These are phyloP conservation scores for Aureobasidium sp. DNA, from an alignment of 2,329 filamentous ascomycete species.

Conservation along the genomic window DNA sequence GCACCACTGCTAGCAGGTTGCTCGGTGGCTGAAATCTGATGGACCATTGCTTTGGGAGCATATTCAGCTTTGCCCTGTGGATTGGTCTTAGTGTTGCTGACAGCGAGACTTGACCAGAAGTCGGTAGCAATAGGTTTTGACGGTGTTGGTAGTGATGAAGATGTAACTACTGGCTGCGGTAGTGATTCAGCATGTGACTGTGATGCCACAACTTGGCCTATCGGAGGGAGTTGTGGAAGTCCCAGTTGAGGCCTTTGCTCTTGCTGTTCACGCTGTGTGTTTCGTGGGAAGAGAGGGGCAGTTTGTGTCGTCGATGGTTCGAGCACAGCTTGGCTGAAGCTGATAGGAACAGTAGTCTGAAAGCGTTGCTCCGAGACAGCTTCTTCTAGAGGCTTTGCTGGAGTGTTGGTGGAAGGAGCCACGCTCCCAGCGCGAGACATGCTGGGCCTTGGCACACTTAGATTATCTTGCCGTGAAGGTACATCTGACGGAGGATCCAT, in stretches of 20 bases:
- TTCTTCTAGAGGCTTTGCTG: not conserved
- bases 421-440: conserved; percentile 11
- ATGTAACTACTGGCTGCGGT: not conserved
- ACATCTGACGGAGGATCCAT: not conserved
- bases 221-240: not conserved
- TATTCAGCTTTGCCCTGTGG: conserved; percentile 10
- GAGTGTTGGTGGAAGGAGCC: not conserved
- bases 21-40: not conserved
- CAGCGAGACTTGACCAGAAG: conserved; percentile 16
- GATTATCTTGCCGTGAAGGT: not conserved
- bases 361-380: not conserved
- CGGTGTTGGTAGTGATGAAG: not conserved
- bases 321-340: conserved; percentile 14
- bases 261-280: not conserved
- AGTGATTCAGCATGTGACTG: not conserved
- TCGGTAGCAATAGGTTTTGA: conserved; percentile 1
- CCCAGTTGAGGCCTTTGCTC: not conserved
- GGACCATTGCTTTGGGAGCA: not conserved
- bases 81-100: not conserved
- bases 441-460: conserved; percentile 6
- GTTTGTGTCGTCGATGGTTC: conserved; percentile 11
- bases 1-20: not conserved
- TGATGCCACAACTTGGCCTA: conserved; percentile 9
- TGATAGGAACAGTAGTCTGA: not conserved
- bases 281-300: conserved; percentile 6